A percentile compares a stretch with the other conserved stretches of the same genome.
Conservation (phyloP, 2,329 filamentous ascomycete genomes). For the Aspergillus fumigatus region DNA sequence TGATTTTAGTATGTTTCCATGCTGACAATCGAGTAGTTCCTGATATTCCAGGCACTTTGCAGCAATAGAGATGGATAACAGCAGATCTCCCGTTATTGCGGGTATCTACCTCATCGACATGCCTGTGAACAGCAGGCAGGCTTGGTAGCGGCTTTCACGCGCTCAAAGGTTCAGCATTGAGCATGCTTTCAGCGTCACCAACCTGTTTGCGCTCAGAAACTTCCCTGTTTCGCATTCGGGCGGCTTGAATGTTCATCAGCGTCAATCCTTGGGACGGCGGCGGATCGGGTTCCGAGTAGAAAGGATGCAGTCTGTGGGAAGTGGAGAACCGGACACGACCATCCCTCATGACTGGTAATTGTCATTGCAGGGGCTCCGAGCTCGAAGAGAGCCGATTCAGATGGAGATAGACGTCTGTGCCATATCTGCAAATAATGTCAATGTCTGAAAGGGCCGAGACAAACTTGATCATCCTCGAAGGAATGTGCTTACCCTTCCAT, state of each 20-base stretch:
- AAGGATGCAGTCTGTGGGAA: conserved; percentile 37
- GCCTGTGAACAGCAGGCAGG: background rate
- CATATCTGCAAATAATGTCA: conserved; percentile 61
- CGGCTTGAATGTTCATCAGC: conserved; percentile 50
- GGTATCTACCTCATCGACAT: background rate
- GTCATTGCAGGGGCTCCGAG: conserved; percentile 93
- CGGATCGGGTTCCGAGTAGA: conserved; percentile 32
- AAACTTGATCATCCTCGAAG: background rate
- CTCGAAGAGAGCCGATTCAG: conserved; percentile 93
- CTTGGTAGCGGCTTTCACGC: conserved; percentile 10
- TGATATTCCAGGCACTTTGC: background rate
- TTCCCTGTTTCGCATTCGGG: conserved; percentile 67
- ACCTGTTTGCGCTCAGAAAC: conserved; percentile 85
- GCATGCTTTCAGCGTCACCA: conserved; percentile 75
- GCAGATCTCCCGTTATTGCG: background rate
- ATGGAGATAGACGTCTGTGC: conserved; percentile 97
- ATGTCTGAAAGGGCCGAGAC: background rate
- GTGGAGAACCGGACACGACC: conserved; percentile 47
- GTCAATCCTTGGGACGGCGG: conserved; percentile 49
- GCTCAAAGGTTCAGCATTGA: conserved; percentile 49
- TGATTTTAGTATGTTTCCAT: too few species aligned
- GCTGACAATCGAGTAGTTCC: background rate
- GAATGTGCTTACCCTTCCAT: conserved; percentile 82
- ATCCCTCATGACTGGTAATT: conserved; percentile 82
- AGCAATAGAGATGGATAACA: background rate